These are phyloP conservation scores for Madurella mycetomatis DNA, from an alignment of 2,329 filamentous ascomycete species.

Conservation along the genomic window DNA sequence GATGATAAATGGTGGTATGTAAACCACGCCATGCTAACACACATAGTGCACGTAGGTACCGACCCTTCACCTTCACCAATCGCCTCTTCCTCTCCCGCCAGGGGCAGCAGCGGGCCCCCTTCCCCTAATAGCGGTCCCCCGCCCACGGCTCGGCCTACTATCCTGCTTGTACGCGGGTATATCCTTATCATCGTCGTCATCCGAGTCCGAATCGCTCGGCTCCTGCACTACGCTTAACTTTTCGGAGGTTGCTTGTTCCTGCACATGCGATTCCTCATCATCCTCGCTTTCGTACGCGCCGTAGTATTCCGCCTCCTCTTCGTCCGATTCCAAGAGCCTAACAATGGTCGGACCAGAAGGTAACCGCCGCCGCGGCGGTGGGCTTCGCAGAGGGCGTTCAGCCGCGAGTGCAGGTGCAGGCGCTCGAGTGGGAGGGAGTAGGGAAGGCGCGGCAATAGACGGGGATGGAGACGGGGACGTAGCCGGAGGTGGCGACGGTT, in stretches of 20 bases:
- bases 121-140: conserved; percentile 10
- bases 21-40: background rate
- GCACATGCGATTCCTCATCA: background rate
- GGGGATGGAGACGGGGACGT: background rate
- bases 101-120: conserved; percentile 8
- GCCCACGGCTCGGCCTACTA: conserved; percentile 2
- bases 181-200: conserved; percentile 25
- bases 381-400: background rate
- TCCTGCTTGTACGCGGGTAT: conserved; percentile 19
- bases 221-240: conserved; percentile 6
- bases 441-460: background rate
- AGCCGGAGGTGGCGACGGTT: background rate
- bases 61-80: background rate
- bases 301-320: conserved; percentile 21
- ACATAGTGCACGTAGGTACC: background rate
- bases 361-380: conserved; percentile 7
- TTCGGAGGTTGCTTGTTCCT: background rate
- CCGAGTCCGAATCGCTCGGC: conserved; percentile 20
- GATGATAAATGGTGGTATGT: background rate
- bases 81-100: background rate
- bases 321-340: conserved; percentile 29
- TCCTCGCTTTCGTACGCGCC: background rate
- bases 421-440: background rate
- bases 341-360: conserved; percentile 32
- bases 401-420: background rate